Evolutionary conservation across 2,329 filamentous ascomycete species (phyloP), one percentile per base, ranked within the genome.

Genomic region (Davidsoniella australis): DNA sequence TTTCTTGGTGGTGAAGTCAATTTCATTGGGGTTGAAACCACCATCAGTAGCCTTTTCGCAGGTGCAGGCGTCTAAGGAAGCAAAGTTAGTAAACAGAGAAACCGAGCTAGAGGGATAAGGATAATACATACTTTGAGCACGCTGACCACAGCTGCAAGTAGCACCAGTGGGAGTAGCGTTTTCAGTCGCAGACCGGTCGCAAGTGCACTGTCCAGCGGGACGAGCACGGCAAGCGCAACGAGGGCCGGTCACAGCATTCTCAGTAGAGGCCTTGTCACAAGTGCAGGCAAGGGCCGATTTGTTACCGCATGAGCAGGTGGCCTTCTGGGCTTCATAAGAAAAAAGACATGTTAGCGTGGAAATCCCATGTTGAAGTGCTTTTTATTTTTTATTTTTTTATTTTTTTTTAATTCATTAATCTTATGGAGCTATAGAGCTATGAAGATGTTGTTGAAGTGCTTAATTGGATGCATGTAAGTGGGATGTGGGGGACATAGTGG

Each of bases 291-390:
- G 77, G 45, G 89, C 89, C 3, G 79, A 76, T 62, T 91, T 75
- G 70, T 94, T 79, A 61, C 89, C 89, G 64, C 89, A 96, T 14
- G 85, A 93, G 76, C 87, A 94, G 53, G 71, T 80, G 7, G 78
- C 78, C 64, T 80, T 71, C 58, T 76, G 64, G 57, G 76, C 77
- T 76, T 56, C 41, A 17, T 23, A 18, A 48, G 12, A 37, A 24
- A 38, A 44, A 51, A 46, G 24, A 14, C 17, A 37, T 43, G 38
- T 49, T 53, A 43, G 41, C 29, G 29, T 36, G 24, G 6, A 7
- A 20, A 16, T 10, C 6, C 29, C 29, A 33, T 39, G 8, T 17
- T 16, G 50, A 4, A 14, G 23, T 33, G 47, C 45, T 53, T 52
- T n/a, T n/a, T n/a, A n/a, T n/a, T n/a, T n/a, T n/a, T n/a, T n/a